phyloP scores from a whole-genome alignment of 164 flowering plant species.

The Nymphaea colorata region DNA sequence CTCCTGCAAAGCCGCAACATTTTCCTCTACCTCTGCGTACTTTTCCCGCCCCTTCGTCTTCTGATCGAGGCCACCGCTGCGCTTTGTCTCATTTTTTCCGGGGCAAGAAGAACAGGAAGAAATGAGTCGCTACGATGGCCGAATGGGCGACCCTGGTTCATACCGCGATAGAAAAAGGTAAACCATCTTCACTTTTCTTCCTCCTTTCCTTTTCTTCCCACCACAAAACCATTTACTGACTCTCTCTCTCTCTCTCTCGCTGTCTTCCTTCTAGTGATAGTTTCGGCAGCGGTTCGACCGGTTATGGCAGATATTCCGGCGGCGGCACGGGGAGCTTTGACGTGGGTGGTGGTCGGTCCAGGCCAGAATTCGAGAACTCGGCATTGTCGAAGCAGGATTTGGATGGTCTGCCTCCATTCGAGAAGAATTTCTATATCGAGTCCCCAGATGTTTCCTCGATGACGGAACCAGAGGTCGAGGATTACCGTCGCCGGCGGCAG shows the following conservation, averaged over 20 bases:
- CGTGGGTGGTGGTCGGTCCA: slow-evolving; percentile 12
- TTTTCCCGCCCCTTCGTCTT: no score
- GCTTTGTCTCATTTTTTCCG: no score
- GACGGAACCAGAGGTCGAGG: slow-evolving; percentile 81
- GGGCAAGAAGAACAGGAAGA: neutral
- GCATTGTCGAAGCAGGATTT: slow-evolving; percentile 51
- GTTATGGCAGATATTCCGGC: slow-evolving; percentile 39
- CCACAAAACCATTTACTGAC: neutral
- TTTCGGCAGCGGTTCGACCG: neutral
- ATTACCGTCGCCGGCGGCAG: slow-evolving; percentile 57
- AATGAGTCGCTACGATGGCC: slow-evolving; percentile 92
- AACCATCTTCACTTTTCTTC: slow-evolving; percentile 4
- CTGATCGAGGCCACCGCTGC: no score
- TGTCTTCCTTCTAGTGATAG: neutral
- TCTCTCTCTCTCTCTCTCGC: neutral
- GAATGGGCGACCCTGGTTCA: slow-evolving; percentile 76
- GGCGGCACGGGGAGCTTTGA: slow-evolving; percentile 22
- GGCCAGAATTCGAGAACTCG: slow-evolving; percentile 6
- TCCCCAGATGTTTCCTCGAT: slow-evolving; percentile 60
- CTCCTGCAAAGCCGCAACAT: no score
- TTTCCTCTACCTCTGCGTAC: no score
- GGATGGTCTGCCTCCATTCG: slow-evolving; percentile 80
- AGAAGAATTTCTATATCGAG: slow-evolving; percentile 93
- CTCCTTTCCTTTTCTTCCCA: neutral
- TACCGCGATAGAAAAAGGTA: slow-evolving; percentile 91